Evolutionary conservation across 2,329 filamentous ascomycete genomes (phyloP).

Genomic region (Cladosporium sp.): DNA sequence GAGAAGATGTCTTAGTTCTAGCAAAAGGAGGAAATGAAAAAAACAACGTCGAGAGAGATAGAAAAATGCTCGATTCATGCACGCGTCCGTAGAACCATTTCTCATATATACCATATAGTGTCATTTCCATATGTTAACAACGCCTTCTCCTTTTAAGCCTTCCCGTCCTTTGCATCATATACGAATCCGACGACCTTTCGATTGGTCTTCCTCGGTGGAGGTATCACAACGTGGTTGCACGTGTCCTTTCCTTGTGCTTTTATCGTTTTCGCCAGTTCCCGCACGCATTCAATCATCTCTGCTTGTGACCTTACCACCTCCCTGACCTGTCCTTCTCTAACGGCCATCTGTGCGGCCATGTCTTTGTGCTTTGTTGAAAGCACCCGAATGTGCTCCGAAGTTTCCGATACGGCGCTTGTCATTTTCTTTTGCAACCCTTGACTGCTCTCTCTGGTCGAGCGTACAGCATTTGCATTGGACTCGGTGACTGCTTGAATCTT

Average conservation of each 20-base stretch:
- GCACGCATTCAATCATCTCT: conserved; percentile 24
- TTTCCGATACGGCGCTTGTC: conserved; percentile 10
- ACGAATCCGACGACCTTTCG: conserved; percentile 29
- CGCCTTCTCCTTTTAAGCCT: neutral
- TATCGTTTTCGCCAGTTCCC: conserved; percentile 22
- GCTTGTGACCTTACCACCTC: conserved; percentile 20
- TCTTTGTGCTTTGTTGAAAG: conserved; percentile 10
- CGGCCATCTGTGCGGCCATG: conserved; percentile 19
- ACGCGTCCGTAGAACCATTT: conserved; percentile 1
- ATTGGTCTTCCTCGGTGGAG: conserved; percentile 28
- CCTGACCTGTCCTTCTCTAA: conserved; percentile 22
- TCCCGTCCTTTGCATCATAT: conserved; percentile 24
- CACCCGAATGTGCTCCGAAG: conserved; percentile 12
- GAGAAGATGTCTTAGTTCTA: neutral
- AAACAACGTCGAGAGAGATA: neutral
- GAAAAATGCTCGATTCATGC: neutral
- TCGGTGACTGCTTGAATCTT: conserved; percentile 29
- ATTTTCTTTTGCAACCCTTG: conserved; percentile 10
- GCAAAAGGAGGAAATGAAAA: conserved; percentile 11
- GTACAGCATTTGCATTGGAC: conserved; percentile 22
- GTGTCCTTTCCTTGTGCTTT: conserved; percentile 17
- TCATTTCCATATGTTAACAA: neutral
- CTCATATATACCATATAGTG: neutral
- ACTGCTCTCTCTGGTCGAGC: conserved; percentile 18
- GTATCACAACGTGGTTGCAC: conserved; percentile 28